Base-by-base conservation (phyloP, 2,329 filamentous ascomycete species). In the Truncatella angustata region DNA sequence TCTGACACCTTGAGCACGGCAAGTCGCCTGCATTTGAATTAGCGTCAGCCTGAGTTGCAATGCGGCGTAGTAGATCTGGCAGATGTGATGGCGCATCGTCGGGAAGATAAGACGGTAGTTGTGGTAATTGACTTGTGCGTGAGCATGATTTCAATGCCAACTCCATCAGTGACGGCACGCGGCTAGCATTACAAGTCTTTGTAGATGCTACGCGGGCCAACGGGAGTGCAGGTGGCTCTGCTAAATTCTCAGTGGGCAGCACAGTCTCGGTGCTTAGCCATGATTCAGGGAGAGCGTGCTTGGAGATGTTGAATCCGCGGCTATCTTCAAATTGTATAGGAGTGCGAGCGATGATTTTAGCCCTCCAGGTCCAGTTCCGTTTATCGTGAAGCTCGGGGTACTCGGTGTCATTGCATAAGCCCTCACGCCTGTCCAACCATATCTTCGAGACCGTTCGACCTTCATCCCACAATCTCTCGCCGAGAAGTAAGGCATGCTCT, bases 121-220 rank as follows among this genome's bases (percentile, higher is more conserved):
- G 71, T 4, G 66, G 63, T 4, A 74, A 70, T 43, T 76, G 70
- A 0, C 67, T 65, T 30, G 69, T 76, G 10, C 63, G 67, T 46
- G 75, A 74, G 52, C 76, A 79, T 3, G 73, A 70, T 23, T 72
- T 71, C 1, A 82, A 68, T 2, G 77, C 75, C 1, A 76, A 56
- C 60, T 84, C 80, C 4, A 81, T 63, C 4, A 85, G 65, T 16
- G 79, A 80, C 1, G 74, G 73, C 2, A 81, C 76, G 2, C 61
- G 62, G 26, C 68, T 70, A 32, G 65, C 62, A 5, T 47, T 40
- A 4, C 42, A 14, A 6, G 16, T n/a, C 16, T 50, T 20, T 9
- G 24, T 5, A 12, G 40, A 40, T 16, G 30, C 32, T 36, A n/a
- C n/a, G n/a, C 57, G 49, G 18, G 50, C 42, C 23, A 45, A 36